Conservation (phyloP, 1,284 basidiomycete genomes). For the Peniophora sp. region DNA sequence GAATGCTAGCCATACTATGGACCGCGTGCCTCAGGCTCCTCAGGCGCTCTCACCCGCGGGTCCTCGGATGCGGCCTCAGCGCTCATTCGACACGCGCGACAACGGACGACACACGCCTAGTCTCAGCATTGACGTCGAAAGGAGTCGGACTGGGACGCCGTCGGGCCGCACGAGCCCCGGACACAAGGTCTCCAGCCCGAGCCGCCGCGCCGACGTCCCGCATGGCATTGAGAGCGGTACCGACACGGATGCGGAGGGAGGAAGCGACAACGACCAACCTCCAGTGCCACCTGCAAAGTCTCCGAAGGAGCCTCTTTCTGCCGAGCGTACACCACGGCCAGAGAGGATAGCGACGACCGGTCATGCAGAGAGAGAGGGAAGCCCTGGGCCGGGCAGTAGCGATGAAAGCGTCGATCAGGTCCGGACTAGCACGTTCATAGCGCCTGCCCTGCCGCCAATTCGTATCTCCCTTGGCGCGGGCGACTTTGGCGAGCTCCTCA, state of each 20-base stretch:
- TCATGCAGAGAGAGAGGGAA: slow-evolving; percentile 30
- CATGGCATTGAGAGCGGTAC: slow-evolving; percentile 66
- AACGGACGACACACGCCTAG: not conserved
- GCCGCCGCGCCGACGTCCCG: slow-evolving; percentile 59
- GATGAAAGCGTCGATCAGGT: slow-evolving; percentile 52
- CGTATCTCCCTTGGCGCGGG: slow-evolving; percentile 74
- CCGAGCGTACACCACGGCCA: not conserved
- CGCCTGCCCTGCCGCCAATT: slow-evolving; percentile 74
- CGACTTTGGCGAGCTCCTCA: slow-evolving; percentile 71
- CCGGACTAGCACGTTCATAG: slow-evolving; percentile 67
- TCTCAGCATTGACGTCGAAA: slow-evolving; percentile 13
- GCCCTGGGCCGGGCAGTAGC: slow-evolving; percentile 12
- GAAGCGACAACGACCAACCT: slow-evolving; percentile 33
- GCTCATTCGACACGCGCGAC: slow-evolving; percentile 16
- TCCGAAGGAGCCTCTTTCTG: not conserved
- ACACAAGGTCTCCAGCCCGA: slow-evolving; percentile 13
- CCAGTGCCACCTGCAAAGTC: slow-evolving; percentile 46
- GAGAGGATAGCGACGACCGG: slow-evolving; percentile 16
- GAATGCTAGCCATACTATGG: slow-evolving; percentile 10
- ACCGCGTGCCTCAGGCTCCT: slow-evolving; percentile 12
- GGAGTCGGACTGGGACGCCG: slow-evolving; percentile 5
- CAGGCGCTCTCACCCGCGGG: not conserved
- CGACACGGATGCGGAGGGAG: slow-evolving; percentile 57
- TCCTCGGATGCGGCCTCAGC: slow-evolving; percentile 10
- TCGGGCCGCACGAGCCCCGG: slow-evolving; percentile 30